Base-by-base conservation (phyloP, 805 yeast species). In the Komagataella phaffii region DNA sequence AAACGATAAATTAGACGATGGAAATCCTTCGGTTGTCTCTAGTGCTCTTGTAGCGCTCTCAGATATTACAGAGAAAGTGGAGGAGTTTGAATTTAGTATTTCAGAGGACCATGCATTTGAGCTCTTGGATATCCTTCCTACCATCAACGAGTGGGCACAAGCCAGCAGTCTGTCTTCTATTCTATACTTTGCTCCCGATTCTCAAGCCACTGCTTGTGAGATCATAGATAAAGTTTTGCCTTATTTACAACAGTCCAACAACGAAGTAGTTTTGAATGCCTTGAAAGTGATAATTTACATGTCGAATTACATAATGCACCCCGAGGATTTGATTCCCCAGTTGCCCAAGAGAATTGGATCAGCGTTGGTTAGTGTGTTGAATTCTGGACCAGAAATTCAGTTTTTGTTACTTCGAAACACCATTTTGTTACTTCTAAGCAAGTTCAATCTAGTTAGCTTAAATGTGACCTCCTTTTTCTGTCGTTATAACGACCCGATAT, bases 401-500 rank as follows among this genome's bases (percentile, higher is more conserved):
- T 91, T 89, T 62, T 70, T 89, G 48, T 85, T 84, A 1, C 70
- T 90, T 56, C 72, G 96, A 61, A 91, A 90, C 62, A 83, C 87
- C 49, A 86, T 88, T 23, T 65, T 89, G 36, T 66, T 90, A 44
- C 72, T 90, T 24, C 71, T 88, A 52, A 80, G 86, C 50, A 77
- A 81, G 54, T 81, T 83, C 10, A 72, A 76, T 19, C 67, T 88
- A 52, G 65, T 81, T 45, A 65, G 71, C 23, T 70, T 85, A 51
- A 93, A 86, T 55, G 88, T 87, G n/a, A 77, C 80, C 51, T 77
- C 80, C 67, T 88, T 90, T 61, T 89, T 88, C 65, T 83, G 93
- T 66, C 81, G 80, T 53, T 86, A 79, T 59, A 84, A 85, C 62
- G 96, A 90, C 63, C 93, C 95, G 1, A 79, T 86, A 19, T 91